phyloP scores from a whole-genome alignment of 805 yeast species.

The Myxozyma melibiosi region DNA sequence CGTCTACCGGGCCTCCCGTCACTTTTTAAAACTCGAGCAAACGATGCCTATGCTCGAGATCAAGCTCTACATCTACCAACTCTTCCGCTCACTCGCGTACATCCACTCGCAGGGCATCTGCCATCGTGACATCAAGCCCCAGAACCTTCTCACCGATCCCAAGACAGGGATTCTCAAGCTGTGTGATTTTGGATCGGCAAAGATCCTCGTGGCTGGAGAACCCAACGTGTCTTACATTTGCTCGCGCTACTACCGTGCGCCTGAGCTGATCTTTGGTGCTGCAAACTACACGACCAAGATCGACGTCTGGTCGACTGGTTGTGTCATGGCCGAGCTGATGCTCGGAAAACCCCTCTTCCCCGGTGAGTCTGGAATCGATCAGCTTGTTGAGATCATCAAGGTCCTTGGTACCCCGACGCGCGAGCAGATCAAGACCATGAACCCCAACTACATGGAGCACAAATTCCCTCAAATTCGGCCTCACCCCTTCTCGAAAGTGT shows the following conservation, averaged over 20 bases:
- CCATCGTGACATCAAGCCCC: conserved; percentile 93
- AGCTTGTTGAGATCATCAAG: conserved; percentile 93
- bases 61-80: conserved; percentile 81
- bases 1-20: conserved; percentile 84
- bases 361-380: conserved; percentile 97
- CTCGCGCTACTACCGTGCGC: conserved; percentile 95
- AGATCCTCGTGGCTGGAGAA: conserved; percentile 82
- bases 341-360: conserved; percentile 97
- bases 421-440: conserved; percentile 91
- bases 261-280: conserved; percentile 96
- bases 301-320: conserved; percentile 96
- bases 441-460: conserved; percentile 96
- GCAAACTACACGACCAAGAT: conserved; percentile 94
- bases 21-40: conserved; percentile 55
- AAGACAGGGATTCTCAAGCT: conserved; percentile 79
- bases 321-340: conserved; percentile 96
- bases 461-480: conserved; percentile 72
- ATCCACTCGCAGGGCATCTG: conserved; percentile 73
- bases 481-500: conserved; percentile 62
- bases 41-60: conserved; percentile 89
- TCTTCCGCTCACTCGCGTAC: conserved; percentile 74
- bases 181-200: conserved; percentile 97
- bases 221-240: conserved; percentile 97
- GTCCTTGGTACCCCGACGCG: conserved; percentile 93
- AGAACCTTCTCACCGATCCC: conserved; percentile 85